Evolutionary conservation across 2,329 filamentous ascomycete species (phyloP).

Genomic region (Didymella exigua): DNA sequence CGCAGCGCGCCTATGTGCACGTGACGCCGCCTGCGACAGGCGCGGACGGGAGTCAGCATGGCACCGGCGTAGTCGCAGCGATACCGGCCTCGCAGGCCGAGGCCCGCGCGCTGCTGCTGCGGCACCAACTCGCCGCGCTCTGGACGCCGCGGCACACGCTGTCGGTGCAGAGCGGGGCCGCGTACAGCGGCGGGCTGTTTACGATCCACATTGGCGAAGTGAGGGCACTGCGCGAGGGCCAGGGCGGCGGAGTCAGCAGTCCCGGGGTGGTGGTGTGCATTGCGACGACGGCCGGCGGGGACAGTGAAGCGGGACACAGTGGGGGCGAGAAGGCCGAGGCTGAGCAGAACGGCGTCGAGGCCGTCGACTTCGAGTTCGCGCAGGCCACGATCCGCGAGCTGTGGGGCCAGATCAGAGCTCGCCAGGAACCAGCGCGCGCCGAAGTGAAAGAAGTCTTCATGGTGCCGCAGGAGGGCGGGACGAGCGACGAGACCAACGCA

Average conservation of each 20-base stretch:
- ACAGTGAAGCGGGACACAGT: too few species aligned
- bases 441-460: conserved; percentile 40
- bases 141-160: conserved; percentile 37
- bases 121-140: conserved; percentile 32
- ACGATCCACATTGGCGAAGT: conserved; percentile 39
- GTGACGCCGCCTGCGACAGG: conserved; percentile 22
- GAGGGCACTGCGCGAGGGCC: conserved; percentile 27
- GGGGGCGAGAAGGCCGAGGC: conserved; percentile 9
- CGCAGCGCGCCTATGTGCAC: conserved; percentile 31
- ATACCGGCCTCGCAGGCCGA: conserved; percentile 37
- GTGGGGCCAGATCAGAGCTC: conserved; percentile 33
- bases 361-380: conserved; percentile 29
- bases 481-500: conserved; percentile 25
- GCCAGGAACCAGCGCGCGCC: conserved; percentile 30
- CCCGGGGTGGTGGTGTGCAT: conserved; percentile 42
- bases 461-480: conserved; percentile 9
- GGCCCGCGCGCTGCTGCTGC: conserved; percentile 22
- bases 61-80: conserved; percentile 27
- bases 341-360: neutral
- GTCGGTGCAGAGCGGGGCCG: conserved; percentile 25
- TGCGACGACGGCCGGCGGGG: conserved; percentile 20
- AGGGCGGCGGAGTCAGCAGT: conserved; percentile 23
- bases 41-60: conserved; percentile 4
- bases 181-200: conserved; percentile 32
- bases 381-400: conserved; percentile 32